A percentile compares a stretch with the other conserved stretches of the same genome.
Evolutionary conservation across 2,329 filamentous ascomycete genomes (phyloP).

Genomic region (Volutella citrinella): DNA sequence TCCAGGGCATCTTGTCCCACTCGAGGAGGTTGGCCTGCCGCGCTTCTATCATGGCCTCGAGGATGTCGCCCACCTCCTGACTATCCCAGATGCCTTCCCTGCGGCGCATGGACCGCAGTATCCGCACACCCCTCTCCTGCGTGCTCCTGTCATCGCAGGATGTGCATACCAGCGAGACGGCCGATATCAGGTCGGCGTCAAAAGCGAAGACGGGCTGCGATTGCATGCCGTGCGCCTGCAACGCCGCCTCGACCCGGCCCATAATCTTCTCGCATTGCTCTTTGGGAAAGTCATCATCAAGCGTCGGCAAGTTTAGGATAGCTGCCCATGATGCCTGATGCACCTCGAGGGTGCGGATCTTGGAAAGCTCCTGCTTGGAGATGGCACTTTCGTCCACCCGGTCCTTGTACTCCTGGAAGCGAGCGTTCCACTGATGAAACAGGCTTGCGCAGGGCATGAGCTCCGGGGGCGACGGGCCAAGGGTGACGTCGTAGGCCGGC

Average conservation of each 20-base stretch:
- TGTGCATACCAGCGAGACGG: slow-evolving; percentile 13
- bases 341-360: slow-evolving; percentile 5
- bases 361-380: slow-evolving; percentile 6
- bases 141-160: slow-evolving; percentile 8
- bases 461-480: too few species aligned
- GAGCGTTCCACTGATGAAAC: slow-evolving; percentile 8
- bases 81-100: slow-evolving; percentile 23
- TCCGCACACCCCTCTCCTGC: slow-evolving; percentile 6
- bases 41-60: slow-evolving; percentile 13
- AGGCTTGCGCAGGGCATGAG: too few species aligned
- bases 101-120: slow-evolving; percentile 11
- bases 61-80: slow-evolving; percentile 14
- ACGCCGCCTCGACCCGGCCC: slow-evolving; percentile 5
- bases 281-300: slow-evolving; percentile 1
- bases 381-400: slow-evolving; percentile 1
- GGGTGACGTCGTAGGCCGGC: too few species aligned
- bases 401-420: slow-evolving; percentile 6
- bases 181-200: slow-evolving; percentile 11
- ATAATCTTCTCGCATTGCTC: slow-evolving; percentile 10
- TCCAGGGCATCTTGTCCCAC: too few species aligned
- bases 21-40: too few species aligned
- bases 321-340: slow-evolving; percentile 8
- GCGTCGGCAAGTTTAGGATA: slow-evolving; percentile 1
- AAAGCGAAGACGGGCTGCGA: slow-evolving; percentile 13
- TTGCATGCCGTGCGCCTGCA: slow-evolving; percentile 1